A percentile compares a stretch with the other conserved stretches of the same genome.
Conservation (phyloP, 257 asterid genomes). For the Lavandula angustifolia region DNA sequence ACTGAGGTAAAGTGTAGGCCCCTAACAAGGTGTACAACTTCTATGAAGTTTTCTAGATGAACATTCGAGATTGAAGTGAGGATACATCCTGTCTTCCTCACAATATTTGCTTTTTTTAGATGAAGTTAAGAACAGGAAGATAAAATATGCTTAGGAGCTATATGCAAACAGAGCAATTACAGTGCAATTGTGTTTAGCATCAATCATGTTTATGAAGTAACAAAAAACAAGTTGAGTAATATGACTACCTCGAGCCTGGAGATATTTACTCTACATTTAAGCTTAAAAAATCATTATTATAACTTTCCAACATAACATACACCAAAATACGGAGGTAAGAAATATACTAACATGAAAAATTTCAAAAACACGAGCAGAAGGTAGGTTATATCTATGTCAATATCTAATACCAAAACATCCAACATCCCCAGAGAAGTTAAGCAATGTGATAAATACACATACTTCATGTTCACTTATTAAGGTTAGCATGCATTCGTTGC, state of each 20-base stretch:
- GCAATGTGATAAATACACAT: not conserved
- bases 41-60: not conserved
- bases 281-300: not conserved
- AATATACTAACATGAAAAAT: not conserved
- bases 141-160: not conserved
- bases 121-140: not conserved
- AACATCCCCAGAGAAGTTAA: not conserved
- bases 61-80: not conserved
- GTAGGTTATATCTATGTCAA: not conserved
- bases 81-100: not conserved
- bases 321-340: not conserved
- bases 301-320: not conserved
- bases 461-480: not conserved
- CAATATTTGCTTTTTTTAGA: constrained; percentile 11
- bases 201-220: not conserved
- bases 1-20: too few species aligned
- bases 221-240: not conserved
- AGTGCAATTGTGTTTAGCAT: not conserved
- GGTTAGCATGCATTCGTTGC: not conserved
- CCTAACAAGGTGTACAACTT: too few species aligned
- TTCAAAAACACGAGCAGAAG: not conserved
- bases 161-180: not conserved
- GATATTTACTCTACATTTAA: not conserved
- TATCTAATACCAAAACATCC: not conserved
- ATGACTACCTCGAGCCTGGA: not conserved